phyloP scores from a whole-genome alignment of 2,329 filamentous ascomycete species.

The Fusarium longipes region DNA sequence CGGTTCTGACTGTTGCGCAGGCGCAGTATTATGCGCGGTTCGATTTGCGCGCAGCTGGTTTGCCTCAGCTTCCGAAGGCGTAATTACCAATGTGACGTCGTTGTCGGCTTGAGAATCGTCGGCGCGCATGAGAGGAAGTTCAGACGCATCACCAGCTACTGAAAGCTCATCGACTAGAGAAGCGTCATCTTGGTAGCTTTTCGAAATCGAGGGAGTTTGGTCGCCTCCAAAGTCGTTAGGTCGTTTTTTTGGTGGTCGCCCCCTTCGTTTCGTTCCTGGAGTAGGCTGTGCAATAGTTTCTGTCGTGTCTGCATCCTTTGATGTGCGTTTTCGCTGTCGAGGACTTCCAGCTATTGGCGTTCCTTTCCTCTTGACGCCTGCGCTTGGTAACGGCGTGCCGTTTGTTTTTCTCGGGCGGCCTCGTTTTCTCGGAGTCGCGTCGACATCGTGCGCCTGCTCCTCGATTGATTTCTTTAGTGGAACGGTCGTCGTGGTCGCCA shows the following conservation, averaged over 20 bases:
- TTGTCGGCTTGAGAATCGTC: conserved; percentile 47
- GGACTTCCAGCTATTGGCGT: conserved; percentile 57
- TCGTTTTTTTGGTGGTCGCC: conserved; percentile 47
- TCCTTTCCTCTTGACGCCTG: conserved; percentile 57
- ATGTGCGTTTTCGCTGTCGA: conserved; percentile 50
- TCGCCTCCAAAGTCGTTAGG: conserved; percentile 39
- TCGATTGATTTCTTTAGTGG: conserved; percentile 60
- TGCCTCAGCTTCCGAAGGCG: conserved; percentile 39
- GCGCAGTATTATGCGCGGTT: conserved; percentile 25
- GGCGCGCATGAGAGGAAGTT: conserved; percentile 30
- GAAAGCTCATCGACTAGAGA: conserved; percentile 46
- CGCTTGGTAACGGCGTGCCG: conserved; percentile 62
- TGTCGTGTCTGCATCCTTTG: conserved; percentile 44
- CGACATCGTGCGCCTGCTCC: conserved; percentile 49
- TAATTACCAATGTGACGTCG: conserved; percentile 44
- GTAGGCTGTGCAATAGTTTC: conserved; percentile 47
- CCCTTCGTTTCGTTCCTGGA: conserved; percentile 48
- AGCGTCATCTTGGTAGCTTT: conserved; percentile 39
- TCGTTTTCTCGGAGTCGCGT: conserved; percentile 54
- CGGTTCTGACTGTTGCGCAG: conserved; percentile 46
- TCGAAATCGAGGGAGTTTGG: conserved; percentile 29
- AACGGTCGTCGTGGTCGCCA: conserved; percentile 62
- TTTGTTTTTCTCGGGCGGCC: conserved; percentile 62
- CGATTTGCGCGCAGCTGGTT: conserved; percentile 18
- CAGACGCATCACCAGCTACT: conserved; percentile 32